Conservation (phyloP, 2,329 filamentous ascomycete genomes). For the Penicillium sp. region DNA sequence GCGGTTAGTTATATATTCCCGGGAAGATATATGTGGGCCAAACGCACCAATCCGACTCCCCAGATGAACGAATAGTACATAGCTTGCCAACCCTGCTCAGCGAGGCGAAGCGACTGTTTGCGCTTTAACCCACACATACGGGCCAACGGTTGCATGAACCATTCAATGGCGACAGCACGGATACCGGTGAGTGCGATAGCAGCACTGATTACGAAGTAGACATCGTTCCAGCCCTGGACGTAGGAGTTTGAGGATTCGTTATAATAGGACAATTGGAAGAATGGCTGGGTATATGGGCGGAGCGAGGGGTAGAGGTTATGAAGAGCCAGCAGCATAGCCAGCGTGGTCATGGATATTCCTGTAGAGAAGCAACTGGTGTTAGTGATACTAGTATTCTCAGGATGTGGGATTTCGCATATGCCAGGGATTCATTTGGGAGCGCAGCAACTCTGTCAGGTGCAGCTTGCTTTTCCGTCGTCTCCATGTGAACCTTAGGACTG, state of each 20-base stretch:
- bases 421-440: not conserved
- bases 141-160: slow-evolving; percentile 75
- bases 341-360: slow-evolving; percentile 83
- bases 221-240: slow-evolving; percentile 73
- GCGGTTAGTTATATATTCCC: slow-evolving; percentile 6
- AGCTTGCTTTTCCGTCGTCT: not conserved
- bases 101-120: slow-evolving; percentile 79
- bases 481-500: not conserved
- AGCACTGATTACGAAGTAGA: slow-evolving; percentile 72
- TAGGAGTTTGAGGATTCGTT: slow-evolving; percentile 68
- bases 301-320: slow-evolving; percentile 80
- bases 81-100: slow-evolving; percentile 90
- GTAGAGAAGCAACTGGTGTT: slow-evolving; percentile 13
- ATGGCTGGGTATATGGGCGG: slow-evolving; percentile 75
- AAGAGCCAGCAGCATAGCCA: slow-evolving; percentile 76
- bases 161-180: slow-evolving; percentile 81
- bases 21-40: not conserved
- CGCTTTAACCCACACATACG: slow-evolving; percentile 69
- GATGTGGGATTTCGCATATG: slow-evolving; percentile 6
- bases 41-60: slow-evolving; percentile 74
- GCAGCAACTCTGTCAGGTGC: not conserved
- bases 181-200: slow-evolving; percentile 83
- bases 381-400: slow-evolving; percentile 10
- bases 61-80: slow-evolving; percentile 81
- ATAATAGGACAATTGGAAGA: slow-evolving; percentile 83